Evolutionary conservation across 345 rosid genomes (phyloP).

Genomic region (Salix suchowensis): DNA sequence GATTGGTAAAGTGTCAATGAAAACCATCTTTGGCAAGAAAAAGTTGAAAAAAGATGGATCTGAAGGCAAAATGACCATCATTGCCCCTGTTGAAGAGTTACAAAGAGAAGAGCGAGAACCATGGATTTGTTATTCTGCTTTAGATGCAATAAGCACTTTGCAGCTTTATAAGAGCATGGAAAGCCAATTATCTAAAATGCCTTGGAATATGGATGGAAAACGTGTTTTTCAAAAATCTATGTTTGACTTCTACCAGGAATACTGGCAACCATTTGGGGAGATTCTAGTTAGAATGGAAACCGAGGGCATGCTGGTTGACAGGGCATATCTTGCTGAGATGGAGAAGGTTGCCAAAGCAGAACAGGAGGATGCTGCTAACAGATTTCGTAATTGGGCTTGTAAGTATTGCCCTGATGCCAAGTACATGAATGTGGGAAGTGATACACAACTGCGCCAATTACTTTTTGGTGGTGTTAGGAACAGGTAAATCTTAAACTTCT

Average conservation of each 20-base stretch:
- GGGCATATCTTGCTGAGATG: slow-evolving; percentile 63
- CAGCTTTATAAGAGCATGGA: slow-evolving; percentile 76
- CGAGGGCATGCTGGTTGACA: slow-evolving; percentile 90
- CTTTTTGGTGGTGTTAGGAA: slow-evolving; percentile 69
- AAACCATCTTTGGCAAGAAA: slow-evolving; percentile 72
- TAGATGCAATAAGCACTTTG: slow-evolving; percentile 86
- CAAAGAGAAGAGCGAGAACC: slow-evolving; percentile 66
- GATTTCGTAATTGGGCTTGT: slow-evolving; percentile 85
- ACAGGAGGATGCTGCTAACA: slow-evolving; percentile 58
- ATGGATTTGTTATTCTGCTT: slow-evolving; percentile 90
- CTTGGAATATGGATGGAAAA: slow-evolving; percentile 63
- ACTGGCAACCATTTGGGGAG: slow-evolving; percentile 82
- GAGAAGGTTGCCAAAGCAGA: slow-evolving; percentile 89
- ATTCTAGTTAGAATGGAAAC: slow-evolving; percentile 84
- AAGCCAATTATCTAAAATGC: slow-evolving; percentile 37
- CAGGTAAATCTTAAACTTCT: slow-evolving; percentile 37
- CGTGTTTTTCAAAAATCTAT: slow-evolving; percentile 39
- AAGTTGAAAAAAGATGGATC: slow-evolving; percentile 87
- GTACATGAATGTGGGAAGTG: slow-evolving; percentile 92
- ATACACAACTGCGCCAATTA: slow-evolving; percentile 80
- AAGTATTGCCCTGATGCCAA: slow-evolving; percentile 77
- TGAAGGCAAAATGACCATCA: slow-evolving; percentile 59
- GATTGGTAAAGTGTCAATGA: slow-evolving; percentile 86
- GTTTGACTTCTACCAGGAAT: slow-evolving; percentile 73
- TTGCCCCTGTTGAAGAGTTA: slow-evolving; percentile 84